These are phyloP conservation scores for Vararia minispora DNA, from an alignment of 768 basidiomycete species.

Conservation along the genomic window DNA sequence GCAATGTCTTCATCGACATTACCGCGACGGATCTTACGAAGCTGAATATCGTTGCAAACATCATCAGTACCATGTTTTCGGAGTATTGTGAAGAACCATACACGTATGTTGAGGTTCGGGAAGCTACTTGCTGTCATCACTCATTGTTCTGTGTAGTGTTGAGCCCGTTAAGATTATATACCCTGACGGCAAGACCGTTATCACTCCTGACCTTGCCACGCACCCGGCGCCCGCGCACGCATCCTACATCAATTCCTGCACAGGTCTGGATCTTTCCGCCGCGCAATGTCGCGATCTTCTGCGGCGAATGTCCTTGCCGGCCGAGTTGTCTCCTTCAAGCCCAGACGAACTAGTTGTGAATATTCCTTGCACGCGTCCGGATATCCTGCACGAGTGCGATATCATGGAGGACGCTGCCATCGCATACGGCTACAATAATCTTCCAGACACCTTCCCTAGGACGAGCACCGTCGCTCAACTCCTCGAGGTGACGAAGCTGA, in stretches of 20 bases:
- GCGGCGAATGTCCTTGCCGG: constrained; percentile 69
- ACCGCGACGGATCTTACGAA: constrained; percentile 97
- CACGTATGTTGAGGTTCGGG: too few species aligned
- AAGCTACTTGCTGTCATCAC: too few species aligned
- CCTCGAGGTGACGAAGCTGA: constrained; percentile 78
- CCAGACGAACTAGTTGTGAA: constrained; percentile 62
- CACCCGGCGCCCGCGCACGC: constrained; percentile 63
- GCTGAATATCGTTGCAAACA: constrained; percentile 90
- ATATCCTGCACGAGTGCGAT: constrained; percentile 97
- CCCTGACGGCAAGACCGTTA: constrained; percentile 61
- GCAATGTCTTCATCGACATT: constrained; percentile 92
- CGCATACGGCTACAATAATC: constrained; percentile 96
- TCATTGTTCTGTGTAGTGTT: constrained; percentile 62
- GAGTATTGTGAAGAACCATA: constrained; percentile 90
- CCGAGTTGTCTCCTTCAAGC: constrained; percentile 39
- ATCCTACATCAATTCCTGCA: constrained; percentile 94
- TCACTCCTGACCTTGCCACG: constrained; percentile 75
- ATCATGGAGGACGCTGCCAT: constrained; percentile 98
- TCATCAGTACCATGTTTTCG: constrained; percentile 95
- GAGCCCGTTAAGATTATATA: constrained; percentile 85
- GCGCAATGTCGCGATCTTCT: constrained; percentile 62
- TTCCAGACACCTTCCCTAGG: constrained; percentile 82
- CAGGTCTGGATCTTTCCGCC: constrained; percentile 65
- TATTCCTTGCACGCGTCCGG: constrained; percentile 92
- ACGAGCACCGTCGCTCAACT: constrained; percentile 95